Conservation (phyloP, 768 basidiomycete genomes). For the Kwoniella newhampshirensis region DNA sequence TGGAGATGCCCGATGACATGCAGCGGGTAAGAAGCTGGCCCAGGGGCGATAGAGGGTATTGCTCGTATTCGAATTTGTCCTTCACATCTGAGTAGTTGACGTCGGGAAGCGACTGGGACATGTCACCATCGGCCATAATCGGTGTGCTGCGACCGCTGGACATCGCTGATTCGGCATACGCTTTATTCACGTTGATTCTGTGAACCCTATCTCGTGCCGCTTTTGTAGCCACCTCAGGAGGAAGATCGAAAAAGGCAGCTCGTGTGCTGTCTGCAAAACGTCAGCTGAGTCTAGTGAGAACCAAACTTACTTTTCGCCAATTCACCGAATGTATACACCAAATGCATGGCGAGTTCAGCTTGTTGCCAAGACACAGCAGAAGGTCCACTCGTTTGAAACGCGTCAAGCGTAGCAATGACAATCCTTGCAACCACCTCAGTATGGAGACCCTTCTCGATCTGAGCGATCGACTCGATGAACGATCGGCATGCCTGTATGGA, state of each 20-base stretch:
- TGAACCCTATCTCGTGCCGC: constrained; percentile 40
- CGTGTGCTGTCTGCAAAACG: constrained; percentile 65
- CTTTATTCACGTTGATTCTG: constrained; percentile 38
- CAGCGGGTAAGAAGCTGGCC: constrained; percentile 86
- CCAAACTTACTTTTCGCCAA: constrained; percentile 70
- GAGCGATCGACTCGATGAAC: constrained; percentile 74
- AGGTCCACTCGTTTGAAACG: constrained; percentile 61
- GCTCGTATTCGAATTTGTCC: constrained; percentile 48
- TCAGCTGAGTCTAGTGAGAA: constrained; percentile 9
- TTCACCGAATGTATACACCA: constrained; percentile 92
- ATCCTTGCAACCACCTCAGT: constrained; percentile 71
- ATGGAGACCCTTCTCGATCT: constrained; percentile 82
- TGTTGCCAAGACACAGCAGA: constrained; percentile 79
- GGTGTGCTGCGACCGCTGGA: constrained; percentile 40
- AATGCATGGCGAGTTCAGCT: constrained; percentile 87
- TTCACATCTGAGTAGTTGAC: constrained; percentile 4
- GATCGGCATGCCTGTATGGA: constrained; percentile 20
- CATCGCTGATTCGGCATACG: constrained; percentile 20
- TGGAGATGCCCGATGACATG: constrained; percentile 75
- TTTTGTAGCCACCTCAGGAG: constrained; percentile 64
- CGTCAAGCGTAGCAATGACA: constrained; percentile 71
- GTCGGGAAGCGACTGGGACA: constrained; percentile 4
- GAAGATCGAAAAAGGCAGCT: constrained; percentile 77
- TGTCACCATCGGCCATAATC: constrained; percentile 12
- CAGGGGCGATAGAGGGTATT: constrained; percentile 78